Evolutionary conservation across 2,329 filamentous ascomycete species (phyloP).

Genomic region (Ceratocystis destructans): DNA sequence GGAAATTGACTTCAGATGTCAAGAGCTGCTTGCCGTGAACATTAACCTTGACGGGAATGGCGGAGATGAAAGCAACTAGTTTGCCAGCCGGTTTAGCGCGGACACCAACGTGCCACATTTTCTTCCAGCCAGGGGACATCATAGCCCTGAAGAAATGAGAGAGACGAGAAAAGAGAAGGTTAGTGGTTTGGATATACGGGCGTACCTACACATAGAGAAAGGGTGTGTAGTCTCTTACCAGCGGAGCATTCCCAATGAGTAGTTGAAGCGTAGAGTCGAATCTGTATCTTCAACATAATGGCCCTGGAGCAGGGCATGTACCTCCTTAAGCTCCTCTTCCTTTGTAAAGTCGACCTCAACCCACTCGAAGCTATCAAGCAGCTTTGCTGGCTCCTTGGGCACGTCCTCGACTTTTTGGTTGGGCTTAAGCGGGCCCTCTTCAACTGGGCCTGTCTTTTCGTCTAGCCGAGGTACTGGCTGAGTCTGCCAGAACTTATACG

Average conservation of each 20-base stretch:
- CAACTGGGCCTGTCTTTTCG: constrained; percentile 36
- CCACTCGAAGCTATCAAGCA: constrained; percentile 86
- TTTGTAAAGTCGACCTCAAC: constrained; percentile 74
- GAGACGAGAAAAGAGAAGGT: no score
- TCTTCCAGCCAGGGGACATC: constrained; percentile 86
- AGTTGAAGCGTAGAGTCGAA: constrained; percentile 95
- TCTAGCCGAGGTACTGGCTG: constrained; percentile 85
- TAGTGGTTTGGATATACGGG: no score
- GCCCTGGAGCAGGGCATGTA: constrained; percentile 78
- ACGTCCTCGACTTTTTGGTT: constrained; percentile 66
- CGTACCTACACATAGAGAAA: no score
- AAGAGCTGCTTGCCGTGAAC: constrained; percentile 63
- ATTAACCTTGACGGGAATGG: constrained; percentile 70
- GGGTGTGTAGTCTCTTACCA: constrained; percentile 44
- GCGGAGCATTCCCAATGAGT: constrained; percentile 74
- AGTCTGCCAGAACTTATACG: constrained; percentile 97
- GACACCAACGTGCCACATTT: constrained; percentile 90
- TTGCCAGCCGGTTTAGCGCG: constrained; percentile 70
- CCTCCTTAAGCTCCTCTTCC: constrained; percentile 67
- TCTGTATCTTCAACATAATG: constrained; percentile 98
- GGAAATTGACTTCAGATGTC: constrained; percentile 91
- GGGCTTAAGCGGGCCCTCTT: constrained; percentile 68
- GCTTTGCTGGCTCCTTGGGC: constrained; percentile 57
- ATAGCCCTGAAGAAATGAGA: constrained; percentile 47
- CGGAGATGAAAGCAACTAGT: constrained; percentile 90